Conservation (phyloP, 768 basidiomycete species). For the Clitopilus passeckerianus region DNA sequence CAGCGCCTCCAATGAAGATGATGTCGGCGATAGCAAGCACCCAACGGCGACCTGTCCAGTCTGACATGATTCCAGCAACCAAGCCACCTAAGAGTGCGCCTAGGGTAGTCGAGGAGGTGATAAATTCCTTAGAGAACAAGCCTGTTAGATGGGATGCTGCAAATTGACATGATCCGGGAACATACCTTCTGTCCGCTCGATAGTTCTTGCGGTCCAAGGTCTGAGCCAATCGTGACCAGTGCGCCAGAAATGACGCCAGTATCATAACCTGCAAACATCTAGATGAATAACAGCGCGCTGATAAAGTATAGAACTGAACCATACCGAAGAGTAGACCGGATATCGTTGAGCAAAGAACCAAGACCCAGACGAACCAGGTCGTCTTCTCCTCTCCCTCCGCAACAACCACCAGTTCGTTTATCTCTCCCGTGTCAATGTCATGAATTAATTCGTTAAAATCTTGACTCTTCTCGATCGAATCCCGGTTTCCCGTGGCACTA, state of each 20-base stretch:
- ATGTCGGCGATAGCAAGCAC: conserved; percentile 65
- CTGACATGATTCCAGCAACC: conserved; percentile 62
- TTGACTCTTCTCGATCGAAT: conserved; percentile 5
- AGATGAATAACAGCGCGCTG: background rate
- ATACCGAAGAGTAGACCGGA: conserved; percentile 72
- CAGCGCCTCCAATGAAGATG: conserved; percentile 71
- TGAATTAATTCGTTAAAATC: conserved; percentile 13
- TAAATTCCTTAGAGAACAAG: conserved; percentile 52
- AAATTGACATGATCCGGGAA: background rate
- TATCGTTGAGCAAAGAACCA: conserved; percentile 71
- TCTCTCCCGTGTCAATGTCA: conserved; percentile 41
- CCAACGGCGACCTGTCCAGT: conserved; percentile 62
- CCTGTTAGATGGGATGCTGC: background rate
- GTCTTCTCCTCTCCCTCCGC: conserved; percentile 63
- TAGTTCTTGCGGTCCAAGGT: conserved; percentile 53
- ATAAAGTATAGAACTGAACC: conserved; percentile 13
- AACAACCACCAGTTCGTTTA: conserved; percentile 54
- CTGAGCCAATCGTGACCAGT: conserved; percentile 66
- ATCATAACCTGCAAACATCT: conserved; percentile 54
- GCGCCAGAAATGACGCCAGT: conserved; percentile 80
- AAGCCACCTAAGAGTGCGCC: conserved; percentile 77
- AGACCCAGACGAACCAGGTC: conserved; percentile 74
- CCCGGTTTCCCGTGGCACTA: background rate
- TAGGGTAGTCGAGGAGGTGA: conserved; percentile 75
- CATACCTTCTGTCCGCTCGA: conserved; percentile 61